Evolutionary conservation across 192 early-diverging fungal species (phyloP).

Genomic region (Helicostylum pulchrum): DNA sequence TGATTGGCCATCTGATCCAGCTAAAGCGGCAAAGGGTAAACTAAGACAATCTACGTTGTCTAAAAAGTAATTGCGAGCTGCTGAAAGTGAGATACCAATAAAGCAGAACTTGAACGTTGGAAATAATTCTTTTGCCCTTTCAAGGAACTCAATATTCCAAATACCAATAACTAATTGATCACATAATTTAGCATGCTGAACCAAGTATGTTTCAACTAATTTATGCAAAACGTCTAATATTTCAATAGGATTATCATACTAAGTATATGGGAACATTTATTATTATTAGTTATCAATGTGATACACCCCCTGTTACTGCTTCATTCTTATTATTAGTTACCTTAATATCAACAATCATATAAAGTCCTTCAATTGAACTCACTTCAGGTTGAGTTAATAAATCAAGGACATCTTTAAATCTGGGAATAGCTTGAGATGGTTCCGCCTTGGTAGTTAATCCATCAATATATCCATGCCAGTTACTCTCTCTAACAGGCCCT

Average conservation of each 20-base stretch:
- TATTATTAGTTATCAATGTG: not conserved
- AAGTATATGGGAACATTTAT: not conserved
- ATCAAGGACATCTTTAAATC: conserved; percentile 46
- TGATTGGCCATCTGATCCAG: conserved; percentile 34
- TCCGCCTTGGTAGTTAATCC: conserved; percentile 42
- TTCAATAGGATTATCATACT: conserved; percentile 37
- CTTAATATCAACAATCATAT: conserved; percentile 58
- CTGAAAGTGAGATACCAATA: conserved; percentile 47
- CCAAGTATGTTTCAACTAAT: conserved; percentile 15
- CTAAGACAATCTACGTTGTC: conserved; percentile 41
- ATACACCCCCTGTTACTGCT: not conserved
- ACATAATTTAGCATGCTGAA: not conserved
- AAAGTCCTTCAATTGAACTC: conserved; percentile 34
- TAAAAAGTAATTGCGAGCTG: conserved; percentile 41
- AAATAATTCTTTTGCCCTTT: conserved; percentile 41
- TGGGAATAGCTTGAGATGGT: conserved; percentile 43
- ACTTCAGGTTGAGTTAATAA: conserved; percentile 41
- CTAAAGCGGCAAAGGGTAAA: conserved; percentile 40
- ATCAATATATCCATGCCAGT: conserved; percentile 53
- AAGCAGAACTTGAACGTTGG: conserved; percentile 41
- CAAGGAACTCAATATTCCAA: conserved; percentile 51
- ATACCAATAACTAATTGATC: conserved; percentile 50
- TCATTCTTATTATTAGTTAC: conserved; percentile 16
- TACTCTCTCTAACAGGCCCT: conserved; percentile 34
- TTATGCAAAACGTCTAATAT: conserved; percentile 30